Base-by-base conservation (phyloP, 2,329 filamentous ascomycete genomes). In the Macroventuria anomochaeta region DNA sequence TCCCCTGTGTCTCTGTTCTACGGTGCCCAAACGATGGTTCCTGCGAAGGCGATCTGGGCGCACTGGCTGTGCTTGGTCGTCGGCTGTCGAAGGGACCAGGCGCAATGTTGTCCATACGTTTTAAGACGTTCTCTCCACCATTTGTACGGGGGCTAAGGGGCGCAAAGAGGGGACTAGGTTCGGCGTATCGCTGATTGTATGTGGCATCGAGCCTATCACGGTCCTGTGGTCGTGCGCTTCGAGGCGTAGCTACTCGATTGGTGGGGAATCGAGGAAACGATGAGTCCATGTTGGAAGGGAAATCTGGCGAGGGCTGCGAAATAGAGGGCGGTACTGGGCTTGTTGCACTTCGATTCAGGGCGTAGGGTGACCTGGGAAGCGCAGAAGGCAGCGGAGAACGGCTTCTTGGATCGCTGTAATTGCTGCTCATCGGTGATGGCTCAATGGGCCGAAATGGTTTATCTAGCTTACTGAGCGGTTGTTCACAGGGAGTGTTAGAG, bases 41-140 rank as follows among this genome's bases (percentile, higher is more conserved):
- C 58, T 60, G 53, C 29, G 46, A 28, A 15, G 64, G 57, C 39
- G 57, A 52, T 49, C 58, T 65, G 48, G 66, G 60, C 73, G 76
- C 60, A 75, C 74, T 58, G 8, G 68, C 60, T 49, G 67, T 70
- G 29, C 69, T 71, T 20, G 71, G 71, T 49, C 69, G 67, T 34
- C 69, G 61, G 25, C 69, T 61, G 58, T 86, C 84, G 63, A 90
- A 89, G 0, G 88, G 87, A 0, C 86, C 87, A 1, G 87, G 85
- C 1, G 84, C 80, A 65, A 90, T 87, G 7, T 77, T 81, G 61
- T 89, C 83, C 80, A 90, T 84, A 44, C 85, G 82, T 57, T 84
- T 81, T 62, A 88, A 65, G 23, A 90, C 40, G 46, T 72, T 78
- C 41, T 71, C 75, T 53, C 73, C 75, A 15, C 69, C 76, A 59